These are phyloP conservation scores for Termitomyces bulborhizus DNA, from an alignment of 768 basidiomycete species.

Conservation along the genomic window DNA sequence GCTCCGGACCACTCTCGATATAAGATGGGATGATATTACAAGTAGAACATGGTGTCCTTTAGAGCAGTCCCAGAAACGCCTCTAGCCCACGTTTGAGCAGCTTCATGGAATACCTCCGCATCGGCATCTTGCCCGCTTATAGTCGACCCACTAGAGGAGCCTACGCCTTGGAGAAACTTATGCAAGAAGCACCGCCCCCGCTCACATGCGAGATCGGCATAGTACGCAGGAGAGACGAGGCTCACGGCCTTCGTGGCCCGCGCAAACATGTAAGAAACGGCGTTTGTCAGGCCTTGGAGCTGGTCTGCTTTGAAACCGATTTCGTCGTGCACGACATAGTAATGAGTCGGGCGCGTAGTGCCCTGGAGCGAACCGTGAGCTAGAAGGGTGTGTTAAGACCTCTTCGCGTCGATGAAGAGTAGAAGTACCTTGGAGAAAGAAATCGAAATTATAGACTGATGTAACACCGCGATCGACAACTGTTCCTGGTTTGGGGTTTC, in stretches of 20 bases:
- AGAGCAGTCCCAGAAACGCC: not conserved
- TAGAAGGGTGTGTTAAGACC: slow-evolving; percentile 7
- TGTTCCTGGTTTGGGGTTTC: slow-evolving; percentile 73
- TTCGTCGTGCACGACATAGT: slow-evolving; percentile 79
- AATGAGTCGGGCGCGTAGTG: slow-evolving; percentile 70
- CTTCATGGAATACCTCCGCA: slow-evolving; percentile 49
- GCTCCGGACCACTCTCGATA: not conserved
- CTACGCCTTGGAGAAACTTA: slow-evolving; percentile 54
- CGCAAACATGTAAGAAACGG: slow-evolving; percentile 73
- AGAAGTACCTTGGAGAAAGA: slow-evolving; percentile 55
- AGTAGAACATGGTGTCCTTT: slow-evolving; percentile 3
- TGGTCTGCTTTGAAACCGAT: slow-evolving; percentile 62
- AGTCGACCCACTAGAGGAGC: slow-evolving; percentile 24
- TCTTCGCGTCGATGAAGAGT: not conserved
- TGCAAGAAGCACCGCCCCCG: slow-evolving; percentile 71
- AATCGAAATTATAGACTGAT: slow-evolving; percentile 58
- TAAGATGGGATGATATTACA: not conserved
- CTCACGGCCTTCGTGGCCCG: slow-evolving; percentile 87
- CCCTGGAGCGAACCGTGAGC: slow-evolving; percentile 76
- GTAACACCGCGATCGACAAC: slow-evolving; percentile 80
- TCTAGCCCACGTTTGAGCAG: slow-evolving; percentile 22
- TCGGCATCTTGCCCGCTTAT: slow-evolving; percentile 40
- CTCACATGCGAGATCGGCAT: slow-evolving; percentile 65
- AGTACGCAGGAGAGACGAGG: slow-evolving; percentile 76
- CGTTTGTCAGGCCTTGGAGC: slow-evolving; percentile 65